These are phyloP conservation scores for Apophysomyces sp. DNA, from an alignment of 371 early-diverging fungal species.

Conservation along the genomic window DNA sequence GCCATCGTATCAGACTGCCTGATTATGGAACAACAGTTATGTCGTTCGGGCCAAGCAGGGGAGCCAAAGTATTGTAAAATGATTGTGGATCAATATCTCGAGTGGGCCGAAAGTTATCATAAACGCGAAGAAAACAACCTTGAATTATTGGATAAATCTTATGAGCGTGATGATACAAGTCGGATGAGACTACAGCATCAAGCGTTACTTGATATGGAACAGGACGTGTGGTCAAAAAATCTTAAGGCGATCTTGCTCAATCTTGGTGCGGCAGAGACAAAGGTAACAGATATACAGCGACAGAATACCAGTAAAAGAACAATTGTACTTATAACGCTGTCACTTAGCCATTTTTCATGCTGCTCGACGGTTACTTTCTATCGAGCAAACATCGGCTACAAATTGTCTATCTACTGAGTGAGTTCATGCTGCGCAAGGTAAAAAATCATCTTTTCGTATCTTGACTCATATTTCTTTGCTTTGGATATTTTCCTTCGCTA, in stretches of 20 bases:
- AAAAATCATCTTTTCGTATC: background rate
- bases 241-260: constrained; percentile 29
- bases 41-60: background rate
- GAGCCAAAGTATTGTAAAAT: constrained; percentile 22
- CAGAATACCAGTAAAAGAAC: too few relatives aligned
- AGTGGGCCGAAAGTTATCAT: constrained; percentile 29
- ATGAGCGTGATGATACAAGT: constrained; percentile 14
- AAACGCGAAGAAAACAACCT: constrained; percentile 18
- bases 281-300: constrained; percentile 25
- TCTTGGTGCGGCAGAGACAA: constrained; percentile 44
- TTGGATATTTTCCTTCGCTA: constrained; percentile 10
- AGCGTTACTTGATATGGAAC: constrained; percentile 38
- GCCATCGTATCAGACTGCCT: constrained; percentile 34
- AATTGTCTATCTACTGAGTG: constrained; percentile 55
- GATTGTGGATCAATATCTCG: constrained; percentile 35
- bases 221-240: constrained; percentile 49
- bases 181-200: constrained; percentile 26
- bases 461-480: background rate
- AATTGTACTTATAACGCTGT: background rate
- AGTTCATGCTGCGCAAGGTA: constrained; percentile 59
- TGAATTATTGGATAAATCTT: constrained; percentile 12
- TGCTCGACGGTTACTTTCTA: constrained; percentile 53
- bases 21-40: constrained; percentile 28
- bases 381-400: constrained; percentile 55
- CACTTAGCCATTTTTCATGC: constrained; percentile 48